These are phyloP conservation scores for Cutaneotrichosporon sp. DNA, from an alignment of 1,284 basidiomycete species.

Conservation along the genomic window DNA sequence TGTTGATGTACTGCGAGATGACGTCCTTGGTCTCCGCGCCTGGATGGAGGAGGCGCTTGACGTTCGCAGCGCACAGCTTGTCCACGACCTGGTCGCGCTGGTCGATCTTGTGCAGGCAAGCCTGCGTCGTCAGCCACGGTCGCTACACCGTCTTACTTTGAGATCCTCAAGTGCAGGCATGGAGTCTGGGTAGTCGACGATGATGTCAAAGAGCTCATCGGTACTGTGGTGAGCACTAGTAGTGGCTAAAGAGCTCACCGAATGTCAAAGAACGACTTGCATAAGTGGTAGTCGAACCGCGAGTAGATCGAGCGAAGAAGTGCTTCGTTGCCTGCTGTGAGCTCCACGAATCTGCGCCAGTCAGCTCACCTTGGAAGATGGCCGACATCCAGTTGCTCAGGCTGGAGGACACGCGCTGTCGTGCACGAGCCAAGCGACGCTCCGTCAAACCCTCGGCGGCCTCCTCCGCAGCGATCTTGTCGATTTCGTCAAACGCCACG, in stretches of 20 bases:
- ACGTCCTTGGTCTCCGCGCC: conserved; percentile 94
- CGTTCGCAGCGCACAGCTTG: conserved; percentile 58
- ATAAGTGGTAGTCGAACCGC: conserved; percentile 86
- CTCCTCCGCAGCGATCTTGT: conserved; percentile 65
- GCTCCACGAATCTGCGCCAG: neutral
- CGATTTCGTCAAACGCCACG: conserved; percentile 82
- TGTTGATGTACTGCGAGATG: conserved; percentile 88
- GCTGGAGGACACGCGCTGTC: conserved; percentile 72
- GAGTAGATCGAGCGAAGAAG: conserved; percentile 74
- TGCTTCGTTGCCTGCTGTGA: conserved; percentile 44
- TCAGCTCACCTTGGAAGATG: conserved; percentile 62
- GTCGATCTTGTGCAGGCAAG: conserved; percentile 47
- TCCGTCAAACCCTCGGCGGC: conserved; percentile 71
- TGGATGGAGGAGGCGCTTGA: conserved; percentile 87
- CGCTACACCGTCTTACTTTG: conserved; percentile 57
- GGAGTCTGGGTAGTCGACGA: conserved; percentile 90
- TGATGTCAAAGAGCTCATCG: conserved; percentile 90
- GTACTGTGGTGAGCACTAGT: conserved; percentile 59
- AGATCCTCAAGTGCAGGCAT: conserved; percentile 83
- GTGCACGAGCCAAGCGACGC: conserved; percentile 64
- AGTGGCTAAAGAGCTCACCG: conserved; percentile 57
- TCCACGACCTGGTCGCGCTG: conserved; percentile 47
- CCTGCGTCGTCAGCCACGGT: conserved; percentile 22
- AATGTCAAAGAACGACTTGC: conserved; percentile 81
- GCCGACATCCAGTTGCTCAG: conserved; percentile 80